Evolutionary conservation across 2,329 filamentous ascomycete species (phyloP).

Genomic region (Penicillium griseofulvum): DNA sequence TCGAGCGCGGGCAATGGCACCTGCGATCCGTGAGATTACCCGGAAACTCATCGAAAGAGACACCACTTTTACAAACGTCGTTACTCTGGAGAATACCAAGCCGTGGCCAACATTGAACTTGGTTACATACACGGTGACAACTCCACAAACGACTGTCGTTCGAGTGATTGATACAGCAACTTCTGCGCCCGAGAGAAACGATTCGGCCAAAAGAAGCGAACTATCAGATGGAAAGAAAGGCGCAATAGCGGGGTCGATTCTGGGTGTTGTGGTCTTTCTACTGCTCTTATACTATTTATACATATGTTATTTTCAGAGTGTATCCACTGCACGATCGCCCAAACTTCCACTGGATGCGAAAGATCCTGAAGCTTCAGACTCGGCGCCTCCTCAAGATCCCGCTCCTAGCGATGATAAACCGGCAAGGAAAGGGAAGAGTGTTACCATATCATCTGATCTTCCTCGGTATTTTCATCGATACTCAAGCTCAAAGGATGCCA

Average conservation of each 20-base stretch:
- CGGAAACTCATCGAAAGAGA: neutral
- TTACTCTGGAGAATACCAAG: neutral
- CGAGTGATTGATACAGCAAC: neutral
- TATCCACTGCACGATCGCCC: neutral
- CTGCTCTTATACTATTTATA: conserved; percentile 3
- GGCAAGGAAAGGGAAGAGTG: neutral
- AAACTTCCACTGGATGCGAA: neutral
- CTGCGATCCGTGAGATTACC: conserved; percentile 1
- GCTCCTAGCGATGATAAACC: neutral
- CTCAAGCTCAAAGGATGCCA: neutral
- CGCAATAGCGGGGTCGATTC: conserved; percentile 1
- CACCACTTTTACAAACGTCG: neutral
- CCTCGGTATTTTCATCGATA: neutral
- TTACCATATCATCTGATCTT: conserved; percentile 4
- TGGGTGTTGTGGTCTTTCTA: neutral
- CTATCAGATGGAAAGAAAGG: neutral
- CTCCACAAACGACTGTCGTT: neutral
- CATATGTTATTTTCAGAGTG: neutral
- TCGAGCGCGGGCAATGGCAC: neutral
- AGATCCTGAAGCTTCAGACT: neutral
- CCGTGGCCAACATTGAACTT: neutral
- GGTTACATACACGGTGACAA: neutral
- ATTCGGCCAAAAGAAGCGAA: neutral
- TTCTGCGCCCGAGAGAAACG: neutral
- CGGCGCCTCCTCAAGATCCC: neutral